Evolutionary conservation across 75 land plant species (phyloP).

Genomic region (Sequoia sempervirens): DNA sequence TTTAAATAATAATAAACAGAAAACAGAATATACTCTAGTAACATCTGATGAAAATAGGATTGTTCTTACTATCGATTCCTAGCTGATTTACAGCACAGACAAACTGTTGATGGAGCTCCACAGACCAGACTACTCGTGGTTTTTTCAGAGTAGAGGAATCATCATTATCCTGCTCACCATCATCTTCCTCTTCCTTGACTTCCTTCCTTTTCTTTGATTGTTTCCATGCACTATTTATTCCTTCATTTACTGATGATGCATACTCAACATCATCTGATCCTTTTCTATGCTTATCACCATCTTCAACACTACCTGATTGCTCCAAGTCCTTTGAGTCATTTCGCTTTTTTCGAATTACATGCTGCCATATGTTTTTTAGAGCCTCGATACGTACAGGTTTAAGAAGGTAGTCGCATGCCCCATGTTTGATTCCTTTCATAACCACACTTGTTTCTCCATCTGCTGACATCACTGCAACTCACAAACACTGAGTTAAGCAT

Average conservation of each 20-base stretch:
- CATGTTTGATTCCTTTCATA: slow-evolving; percentile 88
- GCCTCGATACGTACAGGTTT: slow-evolving; percentile 88
- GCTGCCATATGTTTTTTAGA: slow-evolving; percentile 84
- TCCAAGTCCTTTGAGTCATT: slow-evolving; percentile 44
- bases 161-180: slow-evolving; percentile 62
- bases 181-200: slow-evolving; percentile 66
- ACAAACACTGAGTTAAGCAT: slow-evolving; percentile 3
- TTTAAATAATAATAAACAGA: slow-evolving; percentile 1
- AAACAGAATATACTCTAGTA: slow-evolving; percentile 6
- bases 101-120: slow-evolving; percentile 92
- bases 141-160: slow-evolving; percentile 74
- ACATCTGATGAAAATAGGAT: neutral
- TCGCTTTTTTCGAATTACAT: slow-evolving; percentile 69
- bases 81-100: slow-evolving; percentile 85
- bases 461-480: slow-evolving; percentile 85
- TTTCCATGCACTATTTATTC: slow-evolving; percentile 42
- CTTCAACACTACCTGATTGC: slow-evolving; percentile 53
- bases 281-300: slow-evolving; percentile 31
- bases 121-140: slow-evolving; percentile 95
- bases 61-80: slow-evolving; percentile 81
- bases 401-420: slow-evolving; percentile 88
- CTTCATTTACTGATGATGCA: slow-evolving; percentile 65
- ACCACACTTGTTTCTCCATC: slow-evolving; percentile 76
- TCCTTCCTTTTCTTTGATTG: slow-evolving; percentile 51
- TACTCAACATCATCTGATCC: slow-evolving; percentile 49